Base-by-base conservation (phyloP, 192 early-diverging fungal genomes). In the Oehlia diaphana region DNA sequence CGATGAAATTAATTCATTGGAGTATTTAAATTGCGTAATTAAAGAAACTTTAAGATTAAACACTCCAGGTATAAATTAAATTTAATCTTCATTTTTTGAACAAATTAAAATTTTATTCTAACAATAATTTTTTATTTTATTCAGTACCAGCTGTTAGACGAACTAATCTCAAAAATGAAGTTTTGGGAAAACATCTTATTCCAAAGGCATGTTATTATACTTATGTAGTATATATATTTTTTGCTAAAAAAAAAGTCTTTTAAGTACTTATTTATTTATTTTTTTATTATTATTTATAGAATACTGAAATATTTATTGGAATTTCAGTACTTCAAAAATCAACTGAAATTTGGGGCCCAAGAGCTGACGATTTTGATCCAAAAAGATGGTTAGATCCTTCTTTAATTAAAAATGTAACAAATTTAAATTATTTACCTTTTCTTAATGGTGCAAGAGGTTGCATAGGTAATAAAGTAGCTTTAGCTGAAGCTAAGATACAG, bases 401-500 rank as follows among this genome's bases (percentile, higher is more conserved):
- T 0, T 72, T 80, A 12, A 83, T 78, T 23, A 79, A 78, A 67
- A 65, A 74, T 75, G 69, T 83, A 4, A 80, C 81, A 1, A 70
- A 67, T 42, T 83, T 70, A 78, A 81, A 77, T 2, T 86, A 82
- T 35, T 16, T 74, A 4, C 88, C 90, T 0, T 91, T 91, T 63
- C 66, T 84, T 61, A 83, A 85, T 8, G 90, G 90, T 21, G 77
- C 82, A n/a, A 68, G 89, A 10, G 83, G 86, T n/a, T 91, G 90
- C 47, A 90, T 91, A 33, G 90, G 89, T 4, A 80, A 84, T 63
- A 84, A 82, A 77, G 86, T 91, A 78, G 90, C 90, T 44, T 69
- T 86, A 74, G 83, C 85, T n/a, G 90, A 91, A 81, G 81, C 87
- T 63, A 91, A 91, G 79, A 79, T n/a, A n/a, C n/a, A n/a, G n/a